Evolutionary conservation across 2,329 filamentous ascomycete genomes (phyloP), one percentile per base, ranked within the genome.

Genomic region (Exophiala calicioides): DNA sequence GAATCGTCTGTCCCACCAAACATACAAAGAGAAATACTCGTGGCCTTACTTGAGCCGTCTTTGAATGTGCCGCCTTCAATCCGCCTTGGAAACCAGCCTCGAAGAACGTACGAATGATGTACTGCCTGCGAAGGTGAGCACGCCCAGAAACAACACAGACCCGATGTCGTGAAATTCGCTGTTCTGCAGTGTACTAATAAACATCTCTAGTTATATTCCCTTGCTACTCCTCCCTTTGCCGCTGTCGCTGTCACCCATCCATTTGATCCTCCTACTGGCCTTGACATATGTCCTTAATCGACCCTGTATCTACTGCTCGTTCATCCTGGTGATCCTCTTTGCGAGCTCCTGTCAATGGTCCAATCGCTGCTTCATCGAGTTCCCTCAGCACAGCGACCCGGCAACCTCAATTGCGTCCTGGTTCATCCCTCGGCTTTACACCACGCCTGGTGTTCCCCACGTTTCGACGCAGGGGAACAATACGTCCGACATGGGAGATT

Each of bases 201-300:
- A 30, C 50, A 26, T 26, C 36, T 50, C 10, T 60, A 91, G 87
- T 69, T 91, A 87, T 85, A 80, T 93, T 40, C 88, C 88, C 21
- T 82, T 93, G 59, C 86, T 93, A 66, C 90, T 93, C 70, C 90
- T 93, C 60, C 88, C 88, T 41, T 88, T 88, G 50, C 90, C 90
- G 67, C 86, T 88, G 59, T 90, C 86, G 47, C 54, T 60, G 10
- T 58, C 55, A 10, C 88, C 88, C 19, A 79, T 87, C 62, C 90
- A 91, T 73, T 88, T 93, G 66, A 81, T 91, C 71, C 80, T 89
- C 70, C 89, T 93, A 77, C 85, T 98, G 73, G 78, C 89, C 57
- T 89, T 90, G 68, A 95, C 90, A 57, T 97, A 95, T 76, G 88
- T 95, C 71, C 84, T 98, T 61, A 95, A 96, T 72, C 85, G 91